phyloP scores from a whole-genome alignment of 495 filamentous ascomycete species.

The Zalerion maritima region DNA sequence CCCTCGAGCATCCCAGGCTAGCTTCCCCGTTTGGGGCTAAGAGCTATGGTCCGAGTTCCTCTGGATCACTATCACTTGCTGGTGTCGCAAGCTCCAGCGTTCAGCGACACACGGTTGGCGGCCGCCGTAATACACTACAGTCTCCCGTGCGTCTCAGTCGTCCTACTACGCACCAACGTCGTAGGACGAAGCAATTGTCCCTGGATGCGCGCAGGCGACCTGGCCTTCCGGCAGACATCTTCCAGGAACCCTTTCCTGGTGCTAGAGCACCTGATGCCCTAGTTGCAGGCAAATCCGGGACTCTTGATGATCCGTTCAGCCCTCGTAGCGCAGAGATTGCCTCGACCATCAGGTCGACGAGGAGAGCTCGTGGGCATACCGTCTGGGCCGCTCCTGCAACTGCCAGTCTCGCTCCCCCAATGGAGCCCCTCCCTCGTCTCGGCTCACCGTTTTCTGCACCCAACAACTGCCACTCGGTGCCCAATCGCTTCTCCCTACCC shows the following conservation, averaged over 20 bases:
- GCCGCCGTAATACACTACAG: slow-evolving; percentile 25
- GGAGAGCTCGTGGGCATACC: slow-evolving; percentile 8
- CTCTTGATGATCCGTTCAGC: slow-evolving; percentile 15
- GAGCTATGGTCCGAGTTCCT: slow-evolving; percentile 37
- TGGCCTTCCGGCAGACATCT: too few relatives aligned
- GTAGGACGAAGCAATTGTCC: slow-evolving; percentile 19
- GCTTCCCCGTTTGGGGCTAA: slow-evolving; percentile 47
- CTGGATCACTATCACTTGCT: slow-evolving; percentile 25
- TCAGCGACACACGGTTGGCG: slow-evolving; percentile 27
- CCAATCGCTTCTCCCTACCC: slow-evolving; percentile 27
- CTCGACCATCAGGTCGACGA: too few relatives aligned
- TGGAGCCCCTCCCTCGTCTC: slow-evolving; percentile 25
- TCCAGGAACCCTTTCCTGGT: slow-evolving; percentile 18
- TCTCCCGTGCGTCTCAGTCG: slow-evolving; percentile 31
- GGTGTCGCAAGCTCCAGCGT: slow-evolving; percentile 17
- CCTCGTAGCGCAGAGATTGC: slow-evolving; percentile 8
- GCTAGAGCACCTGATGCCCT: slow-evolving; percentile 1
- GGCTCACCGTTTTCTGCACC: slow-evolving; percentile 35
- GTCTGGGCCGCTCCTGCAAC: slow-evolving; percentile 11
- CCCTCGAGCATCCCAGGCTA: slow-evolving; percentile 27
- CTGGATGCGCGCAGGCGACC: slow-evolving; percentile 18
- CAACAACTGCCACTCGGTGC: slow-evolving; percentile 33
- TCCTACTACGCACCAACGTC: slow-evolving; percentile 32
- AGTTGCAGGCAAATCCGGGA: background rate
- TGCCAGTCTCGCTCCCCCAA: slow-evolving; percentile 10